These are phyloP conservation scores for Ganoderma boninense DNA, from an alignment of 1,284 basidiomycete genomes.

Conservation along the genomic window DNA sequence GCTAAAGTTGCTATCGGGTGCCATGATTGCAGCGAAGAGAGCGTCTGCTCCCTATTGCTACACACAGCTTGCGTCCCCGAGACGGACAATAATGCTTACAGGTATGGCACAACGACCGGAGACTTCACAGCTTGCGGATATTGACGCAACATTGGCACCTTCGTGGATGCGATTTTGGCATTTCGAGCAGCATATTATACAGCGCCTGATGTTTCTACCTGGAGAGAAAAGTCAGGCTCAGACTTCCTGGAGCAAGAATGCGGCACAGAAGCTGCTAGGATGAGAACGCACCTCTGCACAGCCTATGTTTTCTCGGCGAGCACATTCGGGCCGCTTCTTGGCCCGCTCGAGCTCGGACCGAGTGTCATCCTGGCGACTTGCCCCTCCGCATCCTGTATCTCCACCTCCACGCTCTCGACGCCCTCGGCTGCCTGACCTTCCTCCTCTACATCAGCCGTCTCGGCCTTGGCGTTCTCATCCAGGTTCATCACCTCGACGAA, in stretches of 20 bases:
- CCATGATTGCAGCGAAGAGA: neutral
- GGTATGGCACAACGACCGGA: neutral
- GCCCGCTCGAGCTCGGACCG: neutral
- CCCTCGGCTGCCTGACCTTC: conserved; percentile 43
- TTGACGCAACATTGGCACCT: neutral
- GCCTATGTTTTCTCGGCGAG: conserved; percentile 1
- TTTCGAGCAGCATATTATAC: neutral
- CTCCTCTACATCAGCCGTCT: conserved; percentile 33
- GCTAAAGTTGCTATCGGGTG: neutral
- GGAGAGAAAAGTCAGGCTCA: neutral
- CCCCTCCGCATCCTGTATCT: conserved; percentile 15
- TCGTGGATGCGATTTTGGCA: neutral
- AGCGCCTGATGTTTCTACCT: neutral
- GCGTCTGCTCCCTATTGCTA: neutral
- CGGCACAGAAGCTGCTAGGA: neutral
- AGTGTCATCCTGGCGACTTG: conserved; percentile 12
- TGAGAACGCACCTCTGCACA: neutral
- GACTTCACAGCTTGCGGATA: neutral
- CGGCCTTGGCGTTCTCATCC: conserved; percentile 55
- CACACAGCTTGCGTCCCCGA: neutral
- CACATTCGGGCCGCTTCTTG: neutral
- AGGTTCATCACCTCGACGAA: conserved; percentile 80
- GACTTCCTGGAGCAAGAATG: neutral
- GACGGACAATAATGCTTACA: neutral
- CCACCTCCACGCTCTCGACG: conserved; percentile 56